Evolutionary conservation across 176 grass and related monocot species (phyloP).

Genomic region (Carex parvula): DNA sequence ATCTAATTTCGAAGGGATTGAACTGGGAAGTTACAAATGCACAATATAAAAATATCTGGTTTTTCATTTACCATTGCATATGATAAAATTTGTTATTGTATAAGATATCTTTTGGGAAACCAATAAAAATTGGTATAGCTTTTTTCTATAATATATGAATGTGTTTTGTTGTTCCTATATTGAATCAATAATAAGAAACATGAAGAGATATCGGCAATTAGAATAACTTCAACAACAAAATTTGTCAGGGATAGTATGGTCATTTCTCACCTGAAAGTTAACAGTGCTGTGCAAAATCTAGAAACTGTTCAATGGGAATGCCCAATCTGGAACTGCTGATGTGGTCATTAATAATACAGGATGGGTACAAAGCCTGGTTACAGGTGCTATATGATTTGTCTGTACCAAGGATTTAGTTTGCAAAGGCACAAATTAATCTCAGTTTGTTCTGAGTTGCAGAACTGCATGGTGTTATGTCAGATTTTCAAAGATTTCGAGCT

Average conservation of each 20-base stretch:
- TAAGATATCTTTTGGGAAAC: background rate
- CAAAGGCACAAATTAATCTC: background rate
- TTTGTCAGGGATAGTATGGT: background rate
- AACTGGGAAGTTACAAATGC: background rate
- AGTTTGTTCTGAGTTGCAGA: background rate
- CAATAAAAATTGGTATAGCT: background rate
- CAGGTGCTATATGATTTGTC: conserved; percentile 23
- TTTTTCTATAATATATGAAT: background rate
- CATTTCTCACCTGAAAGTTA: background rate
- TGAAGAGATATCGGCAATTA: background rate
- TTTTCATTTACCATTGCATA: background rate
- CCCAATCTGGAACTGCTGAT: conserved; percentile 68
- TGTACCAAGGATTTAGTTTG: background rate
- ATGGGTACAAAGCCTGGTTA: conserved; percentile 75
- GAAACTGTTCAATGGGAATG: conserved; percentile 77
- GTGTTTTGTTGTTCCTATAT: background rate
- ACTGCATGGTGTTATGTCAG: background rate
- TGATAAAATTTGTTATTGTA: background rate
- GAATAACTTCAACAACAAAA: background rate
- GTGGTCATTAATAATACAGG: conserved; percentile 58
- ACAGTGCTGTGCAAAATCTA: conserved; percentile 49
- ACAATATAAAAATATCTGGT: background rate
- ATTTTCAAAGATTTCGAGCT: background rate
- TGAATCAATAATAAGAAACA: background rate
- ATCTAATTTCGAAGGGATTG: background rate